A percentile compares a stretch with the other conserved stretches of the same genome.
Evolutionary conservation across 1,139 yeast genomes (phyloP).

Genomic region (Debaryomycetaceae sp.): DNA sequence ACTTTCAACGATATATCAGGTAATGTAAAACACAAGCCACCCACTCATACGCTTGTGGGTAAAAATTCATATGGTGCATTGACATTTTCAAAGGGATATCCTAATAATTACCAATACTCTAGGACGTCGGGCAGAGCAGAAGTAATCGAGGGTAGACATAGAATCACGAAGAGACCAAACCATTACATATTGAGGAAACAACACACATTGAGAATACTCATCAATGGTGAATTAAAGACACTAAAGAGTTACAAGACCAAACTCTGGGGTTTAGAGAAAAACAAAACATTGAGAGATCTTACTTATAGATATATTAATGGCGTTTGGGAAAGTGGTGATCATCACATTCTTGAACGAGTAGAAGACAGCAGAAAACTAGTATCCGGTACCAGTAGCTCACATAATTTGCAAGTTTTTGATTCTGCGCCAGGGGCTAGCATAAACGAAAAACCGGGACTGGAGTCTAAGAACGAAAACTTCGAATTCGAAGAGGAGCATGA

Average conservation of each 20-base stretch:
- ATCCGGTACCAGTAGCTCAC: not conserved
- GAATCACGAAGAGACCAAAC: conserved; percentile 48
- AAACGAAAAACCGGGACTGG: not conserved
- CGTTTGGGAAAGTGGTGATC: conserved; percentile 80
- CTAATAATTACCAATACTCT: conserved; percentile 18
- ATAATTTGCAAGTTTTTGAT: no score
- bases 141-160: conserved; percentile 60
- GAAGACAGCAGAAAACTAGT: not conserved
- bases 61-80: conserved; percentile 32
- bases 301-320: conserved; percentile 61
- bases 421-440: conserved; percentile 11
- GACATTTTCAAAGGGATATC: conserved; percentile 14
- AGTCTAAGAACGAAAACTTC: conserved; percentile 18
- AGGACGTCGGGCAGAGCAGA: conserved; percentile 38
- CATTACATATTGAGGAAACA: conserved; percentile 39
- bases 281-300: conserved; percentile 56
- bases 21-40: conserved; percentile 39
- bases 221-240: conserved; percentile 58
- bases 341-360: conserved; percentile 68
- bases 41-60: conserved; percentile 30
- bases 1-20: conserved; percentile 31
- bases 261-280: conserved; percentile 86
- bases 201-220: conserved; percentile 63
- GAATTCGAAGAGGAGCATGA: conserved; percentile 25
- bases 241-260: conserved; percentile 66